Evolutionary conservation across 352 stramenopile species (phyloP).

Genomic region (Globisporangium orthogonon): DNA sequence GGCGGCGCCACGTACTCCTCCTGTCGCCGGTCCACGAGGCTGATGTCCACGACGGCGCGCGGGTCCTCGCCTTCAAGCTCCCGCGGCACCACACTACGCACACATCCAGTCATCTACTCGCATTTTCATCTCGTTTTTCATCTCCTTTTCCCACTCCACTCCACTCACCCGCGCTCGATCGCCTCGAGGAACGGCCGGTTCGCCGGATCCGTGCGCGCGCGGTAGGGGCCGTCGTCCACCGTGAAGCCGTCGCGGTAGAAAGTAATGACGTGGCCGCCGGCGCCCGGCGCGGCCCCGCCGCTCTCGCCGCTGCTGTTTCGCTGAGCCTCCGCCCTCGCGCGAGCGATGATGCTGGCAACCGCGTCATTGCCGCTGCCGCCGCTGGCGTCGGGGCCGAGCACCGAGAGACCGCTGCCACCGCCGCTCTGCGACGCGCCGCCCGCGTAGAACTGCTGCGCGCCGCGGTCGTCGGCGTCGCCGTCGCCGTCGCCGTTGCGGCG

Average conservation of each 20-base stretch:
- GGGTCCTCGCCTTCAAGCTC: slow-evolving; percentile 72
- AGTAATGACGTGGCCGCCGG: slow-evolving; percentile 59
- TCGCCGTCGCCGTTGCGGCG: slow-evolving; percentile 27
- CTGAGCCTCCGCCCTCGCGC: slow-evolving; percentile 62
- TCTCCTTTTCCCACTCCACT: too few relatives aligned
- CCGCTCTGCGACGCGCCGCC: slow-evolving; percentile 57
- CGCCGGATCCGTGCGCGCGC: slow-evolving; percentile 48
- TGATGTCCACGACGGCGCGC: slow-evolving; percentile 70
- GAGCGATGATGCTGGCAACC: slow-evolving; percentile 80
- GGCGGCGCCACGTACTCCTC: slow-evolving; percentile 74
- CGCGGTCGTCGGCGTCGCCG: slow-evolving; percentile 22
- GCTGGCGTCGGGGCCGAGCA: slow-evolving; percentile 48
- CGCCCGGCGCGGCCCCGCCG: slow-evolving; percentile 7
- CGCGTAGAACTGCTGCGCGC: slow-evolving; percentile 69
- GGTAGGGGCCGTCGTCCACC: slow-evolving; percentile 75
- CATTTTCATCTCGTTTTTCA: neutral
- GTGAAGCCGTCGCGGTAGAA: slow-evolving; percentile 87
- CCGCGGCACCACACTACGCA: slow-evolving; percentile 48
- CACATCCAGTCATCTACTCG: neutral
- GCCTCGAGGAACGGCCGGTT: slow-evolving; percentile 79
- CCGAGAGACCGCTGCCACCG: slow-evolving; percentile 69
- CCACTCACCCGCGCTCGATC: slow-evolving; percentile 55
- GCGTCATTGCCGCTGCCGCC: slow-evolving; percentile 28
- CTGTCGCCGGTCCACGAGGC: slow-evolving; percentile 79
- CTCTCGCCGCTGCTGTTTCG: slow-evolving; percentile 17